Evolutionary conservation across 192 early-diverging fungal species (phyloP).

Genomic region (Rhizophagus sp.): DNA sequence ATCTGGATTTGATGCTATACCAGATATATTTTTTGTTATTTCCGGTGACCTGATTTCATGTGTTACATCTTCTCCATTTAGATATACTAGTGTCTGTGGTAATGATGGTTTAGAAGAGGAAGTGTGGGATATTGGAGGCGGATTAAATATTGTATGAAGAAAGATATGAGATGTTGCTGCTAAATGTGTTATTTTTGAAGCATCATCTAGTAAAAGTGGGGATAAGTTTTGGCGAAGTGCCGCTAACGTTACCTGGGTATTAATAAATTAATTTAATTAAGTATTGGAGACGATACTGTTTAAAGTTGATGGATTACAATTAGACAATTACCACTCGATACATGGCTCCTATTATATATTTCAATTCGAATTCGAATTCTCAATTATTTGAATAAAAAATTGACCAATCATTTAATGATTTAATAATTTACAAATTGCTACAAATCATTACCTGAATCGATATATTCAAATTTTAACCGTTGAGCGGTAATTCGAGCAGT

Average conservation of each 20-base stretch:
- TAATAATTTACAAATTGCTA: conserved; percentile 29
- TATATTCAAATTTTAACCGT: conserved; percentile 68
- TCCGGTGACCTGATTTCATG: conserved; percentile 56
- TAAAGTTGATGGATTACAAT: background rate
- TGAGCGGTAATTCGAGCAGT: conserved; percentile 73
- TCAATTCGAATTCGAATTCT: background rate
- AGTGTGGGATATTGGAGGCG: background rate
- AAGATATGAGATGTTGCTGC: conserved; percentile 40
- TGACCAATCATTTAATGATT: background rate
- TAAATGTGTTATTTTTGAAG: background rate
- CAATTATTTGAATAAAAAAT: too few relatives aligned
- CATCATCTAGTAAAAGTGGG: too few relatives aligned
- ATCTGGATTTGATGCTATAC: conserved; percentile 57
- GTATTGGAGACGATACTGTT: background rate
- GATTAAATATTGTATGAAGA: background rate
- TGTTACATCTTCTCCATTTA: conserved; percentile 69
- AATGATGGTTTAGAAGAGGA: background rate
- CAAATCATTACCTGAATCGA: conserved; percentile 66
- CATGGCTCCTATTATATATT: conserved; percentile 10
- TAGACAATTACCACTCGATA: conserved; percentile 19
- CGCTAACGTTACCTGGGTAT: background rate
- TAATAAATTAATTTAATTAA: background rate
- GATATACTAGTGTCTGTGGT: conserved; percentile 34
- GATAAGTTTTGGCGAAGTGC: conserved; percentile 13
- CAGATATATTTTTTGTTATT: conserved; percentile 58